phyloP scores from a whole-genome alignment of 2,329 filamentous ascomycete genomes.

The Cladophialophora yegresii region DNA sequence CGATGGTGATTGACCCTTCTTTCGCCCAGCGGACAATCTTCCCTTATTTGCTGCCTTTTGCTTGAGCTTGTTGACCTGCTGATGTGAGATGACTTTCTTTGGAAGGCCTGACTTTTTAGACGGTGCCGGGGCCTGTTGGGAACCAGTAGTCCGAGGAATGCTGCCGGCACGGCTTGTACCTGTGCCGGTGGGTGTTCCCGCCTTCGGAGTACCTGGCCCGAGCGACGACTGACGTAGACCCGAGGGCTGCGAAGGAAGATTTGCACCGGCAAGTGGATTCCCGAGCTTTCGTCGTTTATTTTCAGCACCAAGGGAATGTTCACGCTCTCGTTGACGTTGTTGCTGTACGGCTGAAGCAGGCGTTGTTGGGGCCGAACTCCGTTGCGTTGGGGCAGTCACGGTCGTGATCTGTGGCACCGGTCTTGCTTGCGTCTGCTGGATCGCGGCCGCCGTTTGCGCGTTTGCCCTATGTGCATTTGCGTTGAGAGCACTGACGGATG shows the following conservation, averaged over 20 bases:
- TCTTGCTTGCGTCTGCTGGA: slow-evolving; percentile 38
- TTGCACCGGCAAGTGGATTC: slow-evolving; percentile 38
- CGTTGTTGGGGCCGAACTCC: slow-evolving; percentile 50
- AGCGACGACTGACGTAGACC: slow-evolving; percentile 62
- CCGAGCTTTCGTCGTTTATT: slow-evolving; percentile 62
- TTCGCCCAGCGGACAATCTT: slow-evolving; percentile 46
- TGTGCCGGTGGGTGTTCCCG: slow-evolving; percentile 53
- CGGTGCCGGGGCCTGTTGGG: slow-evolving; percentile 44
- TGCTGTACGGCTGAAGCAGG: slow-evolving; percentile 42
- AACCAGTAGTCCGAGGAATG: slow-evolving; percentile 49
- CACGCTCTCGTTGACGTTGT: slow-evolving; percentile 52
- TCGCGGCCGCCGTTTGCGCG: slow-evolving; percentile 47
- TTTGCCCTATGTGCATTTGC: slow-evolving; percentile 55
- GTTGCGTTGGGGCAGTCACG: slow-evolving; percentile 31
- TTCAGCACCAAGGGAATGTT: slow-evolving; percentile 59
- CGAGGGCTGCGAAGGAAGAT: slow-evolving; percentile 56
- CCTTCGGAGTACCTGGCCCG: slow-evolving; percentile 65
- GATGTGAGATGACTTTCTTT: slow-evolving; percentile 47
- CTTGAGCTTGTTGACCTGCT: slow-evolving; percentile 37
- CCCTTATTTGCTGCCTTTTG: slow-evolving; percentile 45
- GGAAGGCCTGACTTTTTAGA: slow-evolving; percentile 58
- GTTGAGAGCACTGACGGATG: slow-evolving; percentile 59
- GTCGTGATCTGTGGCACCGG: slow-evolving; percentile 38
- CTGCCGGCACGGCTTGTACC: slow-evolving; percentile 59
- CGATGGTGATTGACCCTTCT: slow-evolving; percentile 47